Evolutionary conservation across 805 yeast genomes (phyloP).

Genomic region (Candida chauliodis): DNA sequence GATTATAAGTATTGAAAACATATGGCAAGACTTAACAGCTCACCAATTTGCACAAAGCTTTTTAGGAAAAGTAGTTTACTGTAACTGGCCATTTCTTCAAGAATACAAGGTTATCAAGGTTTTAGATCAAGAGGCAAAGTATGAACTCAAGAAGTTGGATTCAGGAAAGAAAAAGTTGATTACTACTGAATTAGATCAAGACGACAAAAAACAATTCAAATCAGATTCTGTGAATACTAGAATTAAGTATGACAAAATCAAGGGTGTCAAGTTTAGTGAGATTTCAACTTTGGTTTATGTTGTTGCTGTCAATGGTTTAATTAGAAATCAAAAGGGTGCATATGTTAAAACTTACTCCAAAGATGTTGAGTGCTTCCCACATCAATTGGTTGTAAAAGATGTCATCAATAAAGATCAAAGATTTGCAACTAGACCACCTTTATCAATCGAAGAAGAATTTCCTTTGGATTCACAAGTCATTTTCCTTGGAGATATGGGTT

Average conservation of each 20-base stretch:
- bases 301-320: conserved; percentile 73
- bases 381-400: conserved; percentile 73
- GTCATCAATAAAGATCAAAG: conserved; percentile 75
- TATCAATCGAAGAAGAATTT: conserved; percentile 77
- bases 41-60: conserved; percentile 65
- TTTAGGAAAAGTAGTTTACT: conserved; percentile 61
- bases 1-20: conserved; percentile 58
- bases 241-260: conserved; percentile 44
- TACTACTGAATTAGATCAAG: conserved; percentile 35
- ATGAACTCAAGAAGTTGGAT: conserved; percentile 35
- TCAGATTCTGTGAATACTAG: conserved; percentile 37
- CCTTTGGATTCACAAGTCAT: conserved; percentile 71
- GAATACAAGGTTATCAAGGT: conserved; percentile 73
- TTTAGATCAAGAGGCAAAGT: conserved; percentile 50
- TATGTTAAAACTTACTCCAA: conserved; percentile 65
- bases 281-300: conserved; percentile 64
- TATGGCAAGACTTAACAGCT: conserved; percentile 51
- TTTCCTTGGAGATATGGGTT: conserved; percentile 81
- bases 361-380: conserved; percentile 59
- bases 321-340: conserved; percentile 68
- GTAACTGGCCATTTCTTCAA: conserved; percentile 86
- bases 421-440: conserved; percentile 65
- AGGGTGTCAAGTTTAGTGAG: conserved; percentile 59
- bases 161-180: conserved; percentile 18
- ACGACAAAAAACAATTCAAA: conserved; percentile 48